phyloP scores from a whole-genome alignment of 306 rosid species.

The Malus domestica region ASM211411v1 NC_041790.1:35279501-35280000 shows the following conservation, averaged over 20 bases:
- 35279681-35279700: background rate
- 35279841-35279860: constrained; percentile 91
- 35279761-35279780: background rate
- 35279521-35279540: background rate
- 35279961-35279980: constrained; percentile 99
- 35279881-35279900: constrained; percentile 91
- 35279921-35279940: constrained; percentile 82
- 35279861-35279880: constrained; percentile 87
- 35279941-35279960: constrained; percentile 97
- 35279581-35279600: background rate
- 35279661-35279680: background rate
- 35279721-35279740: background rate
- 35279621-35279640: background rate
- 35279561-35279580: background rate
- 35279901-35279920: constrained; percentile 99
- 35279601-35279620: background rate
- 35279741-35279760: background rate
- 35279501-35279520: background rate
- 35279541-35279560: background rate
- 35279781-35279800: constrained; percentile 13
- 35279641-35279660: background rate
- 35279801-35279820: constrained; percentile 93
- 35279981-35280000: constrained; percentile 79
- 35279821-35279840: constrained; percentile 88
- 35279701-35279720: background rate